Base-by-base conservation (phyloP, 768 basidiomycete genomes). In the Floccularia luteovirens region DNA sequence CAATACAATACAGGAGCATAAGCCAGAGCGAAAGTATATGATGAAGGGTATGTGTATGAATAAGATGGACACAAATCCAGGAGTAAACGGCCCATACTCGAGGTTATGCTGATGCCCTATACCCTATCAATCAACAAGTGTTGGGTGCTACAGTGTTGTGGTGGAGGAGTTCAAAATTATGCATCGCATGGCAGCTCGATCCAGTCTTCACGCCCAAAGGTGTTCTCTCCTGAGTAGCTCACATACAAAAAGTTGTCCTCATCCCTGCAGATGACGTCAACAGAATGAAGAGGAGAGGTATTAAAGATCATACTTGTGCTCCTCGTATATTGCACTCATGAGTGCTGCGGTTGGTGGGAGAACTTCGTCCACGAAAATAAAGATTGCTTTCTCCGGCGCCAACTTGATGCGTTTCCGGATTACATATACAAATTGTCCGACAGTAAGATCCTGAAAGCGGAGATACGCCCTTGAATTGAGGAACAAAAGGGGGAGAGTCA, bases 391-490 rank as follows among this genome's bases (percentile, higher is more conserved):
- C 79, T 99, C 96, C 23, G 96, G 93, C 17, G 92, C 89, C 42
- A 99, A 79, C 80, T 99, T 98, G 84, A 98, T 99, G 46, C 96
- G 87, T 74, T 99, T 99, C 56, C 96, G 84, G 59, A 99, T 99
- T 24, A 99, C 96, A 62, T 99, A 99, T 42, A 99, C 96, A 60
- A 99, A 99, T 59, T 99, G 94, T 8, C 93, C 93, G 6, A 97
- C 93, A 30, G 92, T 97, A 42, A 96, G 68, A 65, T 97, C 92
- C 91, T 97, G 49, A 22, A 25, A 17, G 21, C 12, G 24, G 32
- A 36, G 19, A 39, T 24, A 43, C 23, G 7, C 4, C 4, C 31
- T 17, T 21, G 38, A 25, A 17, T 34, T 19, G 32, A 17, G 8
- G 32, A 7, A 8, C 7, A 7, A 34, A 7, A 17, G 32, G 16